Evolutionary conservation across 2,329 filamentous ascomycete genomes (phyloP).

Genomic region (Epichloe typhina): DNA sequence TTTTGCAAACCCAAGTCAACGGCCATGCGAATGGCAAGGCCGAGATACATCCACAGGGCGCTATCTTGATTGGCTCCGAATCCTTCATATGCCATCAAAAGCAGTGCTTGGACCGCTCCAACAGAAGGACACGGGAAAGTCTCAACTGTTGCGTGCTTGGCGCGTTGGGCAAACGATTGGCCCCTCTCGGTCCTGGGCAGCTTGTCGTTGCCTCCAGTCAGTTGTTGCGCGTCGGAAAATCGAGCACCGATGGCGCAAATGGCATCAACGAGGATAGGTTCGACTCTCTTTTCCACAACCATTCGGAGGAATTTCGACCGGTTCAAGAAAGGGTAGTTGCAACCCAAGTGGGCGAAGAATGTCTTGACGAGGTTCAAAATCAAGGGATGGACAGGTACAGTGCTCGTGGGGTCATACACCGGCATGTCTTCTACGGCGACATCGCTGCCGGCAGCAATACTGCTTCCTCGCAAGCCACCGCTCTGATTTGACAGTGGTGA

Average conservation of each 20-base stretch:
- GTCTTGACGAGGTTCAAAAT: constrained; percentile 66
- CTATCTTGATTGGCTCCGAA: constrained; percentile 84
- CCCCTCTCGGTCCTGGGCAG: constrained; percentile 54
- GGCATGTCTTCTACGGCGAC: constrained; percentile 44
- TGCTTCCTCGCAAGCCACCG: constrained; percentile 22
- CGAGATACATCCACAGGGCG: constrained; percentile 87
- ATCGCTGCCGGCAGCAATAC: constrained; percentile 29
- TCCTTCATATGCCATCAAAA: constrained; percentile 77
- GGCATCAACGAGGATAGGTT: constrained; percentile 75
- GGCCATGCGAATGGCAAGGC: constrained; percentile 73
- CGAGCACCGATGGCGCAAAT: constrained; percentile 72
- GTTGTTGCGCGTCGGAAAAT: constrained; percentile 51
- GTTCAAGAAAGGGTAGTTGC: constrained; percentile 74
- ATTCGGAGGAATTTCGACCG: constrained; percentile 60
- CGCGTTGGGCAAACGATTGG: constrained; percentile 65
- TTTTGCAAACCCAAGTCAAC: constrained; percentile 74
- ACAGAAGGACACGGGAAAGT: constrained; percentile 73
- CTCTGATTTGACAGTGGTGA: constrained; percentile 33
- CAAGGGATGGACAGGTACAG: constrained; percentile 56
- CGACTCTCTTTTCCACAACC: constrained; percentile 61
- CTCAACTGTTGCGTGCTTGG: constrained; percentile 71
- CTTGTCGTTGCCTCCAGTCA: constrained; percentile 34
- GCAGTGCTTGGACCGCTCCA: constrained; percentile 69
- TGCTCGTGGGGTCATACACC: constrained; percentile 62
- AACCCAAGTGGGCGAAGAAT: constrained; percentile 73